Base-by-base conservation (phyloP, 2,329 filamentous ascomycete species). In the Chaetomium sp. region DNA sequence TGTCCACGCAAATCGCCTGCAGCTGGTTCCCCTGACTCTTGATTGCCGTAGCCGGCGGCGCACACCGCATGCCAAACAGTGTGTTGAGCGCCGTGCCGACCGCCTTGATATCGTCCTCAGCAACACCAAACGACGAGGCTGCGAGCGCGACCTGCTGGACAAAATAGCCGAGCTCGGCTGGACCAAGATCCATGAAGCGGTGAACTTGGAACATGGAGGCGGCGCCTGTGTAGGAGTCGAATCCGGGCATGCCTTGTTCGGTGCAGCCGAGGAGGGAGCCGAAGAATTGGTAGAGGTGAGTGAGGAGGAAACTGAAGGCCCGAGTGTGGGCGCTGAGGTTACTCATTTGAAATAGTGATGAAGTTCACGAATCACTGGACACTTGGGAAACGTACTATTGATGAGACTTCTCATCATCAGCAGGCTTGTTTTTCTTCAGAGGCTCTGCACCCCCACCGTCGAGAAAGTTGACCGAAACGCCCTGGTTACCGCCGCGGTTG, bases 131-230 rank as follows among this genome's bases (percentile, higher is more conserved):
- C 6, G 48, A 50, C 11, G 48, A 37, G 27, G 19, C 48, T 3
- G 48, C 48, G 19, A 50, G 27, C 4, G 37, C 48, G 7, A 50
- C 48, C n/a, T 50, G 48, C 48, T 50, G 48, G 37, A 50, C 11
- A 10, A 50, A 50, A 12, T 50, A 50, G 27, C 48, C 48, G 3
- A 41, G 37, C 19, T 50, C 12, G 11, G 38, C 27, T 6, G 49
- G 49, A 5, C 19, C 40, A 8, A 43, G 32, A 14, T 42, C 10
- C 49, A 50, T 50, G 8, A 50, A 50, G 38, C 35, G 41, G 49
- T 50, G 49, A 3, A 50, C 49, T 34, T 50, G 14, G 49, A 43
- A 50, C 49, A 50, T 50, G 49, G 49, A 50, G 4, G 49, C 12
- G 38, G 41, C 27, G 49, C 49, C 49, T 3, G n/a, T 5, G 49